These are phyloP conservation scores for Botrytis tulipae DNA, from an alignment of 2,329 filamentous ascomycete species.

Conservation along the genomic window DNA sequence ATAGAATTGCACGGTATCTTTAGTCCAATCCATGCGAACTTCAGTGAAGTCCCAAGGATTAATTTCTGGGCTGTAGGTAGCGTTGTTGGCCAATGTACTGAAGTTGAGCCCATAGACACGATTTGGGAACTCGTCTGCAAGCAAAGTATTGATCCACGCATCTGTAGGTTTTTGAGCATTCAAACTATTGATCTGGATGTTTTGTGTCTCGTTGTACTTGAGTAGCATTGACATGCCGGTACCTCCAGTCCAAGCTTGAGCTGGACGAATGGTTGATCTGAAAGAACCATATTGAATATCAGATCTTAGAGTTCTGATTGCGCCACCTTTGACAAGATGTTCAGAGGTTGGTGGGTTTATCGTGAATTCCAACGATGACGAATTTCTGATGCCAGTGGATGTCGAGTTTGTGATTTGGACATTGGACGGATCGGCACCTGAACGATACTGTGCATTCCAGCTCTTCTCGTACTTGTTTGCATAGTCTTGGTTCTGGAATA, in stretches of 20 bases:
- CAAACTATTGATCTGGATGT: constrained; percentile 46
- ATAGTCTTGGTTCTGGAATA: constrained; percentile 44
- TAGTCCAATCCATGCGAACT: constrained; percentile 48
- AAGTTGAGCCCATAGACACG: constrained; percentile 37
- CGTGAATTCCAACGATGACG: constrained; percentile 8
- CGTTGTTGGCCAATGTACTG: constrained; percentile 15
- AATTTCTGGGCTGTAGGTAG: constrained; percentile 2
- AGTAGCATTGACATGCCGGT: constrained; percentile 48
- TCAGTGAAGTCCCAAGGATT: constrained; percentile 42
- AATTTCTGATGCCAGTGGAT: neutral
- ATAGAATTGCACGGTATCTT: constrained; percentile 44
- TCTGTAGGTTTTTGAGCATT: constrained; percentile 43
- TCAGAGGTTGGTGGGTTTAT: constrained; percentile 20
- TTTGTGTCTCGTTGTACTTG: constrained; percentile 46
- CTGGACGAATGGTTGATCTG: constrained; percentile 43
- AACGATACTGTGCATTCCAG: constrained; percentile 46
- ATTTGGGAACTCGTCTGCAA: constrained; percentile 42
- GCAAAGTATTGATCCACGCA: constrained; percentile 44
- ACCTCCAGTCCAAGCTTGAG: constrained; percentile 40
- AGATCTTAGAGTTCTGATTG: constrained; percentile 44
- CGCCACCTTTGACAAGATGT: constrained; percentile 43
- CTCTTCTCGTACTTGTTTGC: constrained; percentile 46
- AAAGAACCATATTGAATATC: constrained; percentile 51
- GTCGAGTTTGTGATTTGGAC: constrained; percentile 9
- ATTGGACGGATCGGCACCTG: constrained; percentile 44